Evolutionary conservation across 2,329 filamentous ascomycete genomes (phyloP), one percentile per base, ranked within the genome.

Genomic region (Calonectria henricotiae): DNA sequence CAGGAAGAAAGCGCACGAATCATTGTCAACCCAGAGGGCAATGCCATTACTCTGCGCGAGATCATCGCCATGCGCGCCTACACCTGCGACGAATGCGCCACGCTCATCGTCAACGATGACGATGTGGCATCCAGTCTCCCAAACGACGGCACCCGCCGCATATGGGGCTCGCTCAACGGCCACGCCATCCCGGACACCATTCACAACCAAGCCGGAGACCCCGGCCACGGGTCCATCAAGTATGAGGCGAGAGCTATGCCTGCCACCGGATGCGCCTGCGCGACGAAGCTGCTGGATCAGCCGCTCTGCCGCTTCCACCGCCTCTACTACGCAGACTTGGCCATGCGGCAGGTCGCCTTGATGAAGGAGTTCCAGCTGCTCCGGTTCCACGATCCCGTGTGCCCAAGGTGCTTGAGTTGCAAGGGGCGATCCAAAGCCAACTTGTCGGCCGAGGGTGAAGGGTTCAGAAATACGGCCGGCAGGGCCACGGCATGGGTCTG

Each of bases 261-360:
- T 3, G 44, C 80, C 2, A 84, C 83, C 11, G 84, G 84, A 1
- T 85, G 84, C 71, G 37, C 72, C 5, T 85, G 84, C 73, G 80
- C 72, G 4, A 55, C 69, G 35, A 85, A 84, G 68, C 63, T 85
- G 2, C 60, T 83, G 17, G 72, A 64, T 13, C 73, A 75, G 4
- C 72, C 73, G 3, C 73, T 85, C 5, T 85, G 84, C 76, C 72
- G 49, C 35, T 72, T 76, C 20, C 84, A 85, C 70, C 79, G 84
- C 0, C 62, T 80, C 7, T 62, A 75, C 35, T 78, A 80, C 66
- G 71, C 78, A 35, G 46, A 78, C 17, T 47, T 76, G 30, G 51
- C 79, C 41, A 63, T 80, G 37, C 27, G 65, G 1, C 75, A 76
- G 23, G 71, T 73, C n/a, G 58, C 47, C 5, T 25, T 67, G 32